Conservation (phyloP, 2,329 filamentous ascomycete genomes). For the Biscogniauxia sp. region DNA sequence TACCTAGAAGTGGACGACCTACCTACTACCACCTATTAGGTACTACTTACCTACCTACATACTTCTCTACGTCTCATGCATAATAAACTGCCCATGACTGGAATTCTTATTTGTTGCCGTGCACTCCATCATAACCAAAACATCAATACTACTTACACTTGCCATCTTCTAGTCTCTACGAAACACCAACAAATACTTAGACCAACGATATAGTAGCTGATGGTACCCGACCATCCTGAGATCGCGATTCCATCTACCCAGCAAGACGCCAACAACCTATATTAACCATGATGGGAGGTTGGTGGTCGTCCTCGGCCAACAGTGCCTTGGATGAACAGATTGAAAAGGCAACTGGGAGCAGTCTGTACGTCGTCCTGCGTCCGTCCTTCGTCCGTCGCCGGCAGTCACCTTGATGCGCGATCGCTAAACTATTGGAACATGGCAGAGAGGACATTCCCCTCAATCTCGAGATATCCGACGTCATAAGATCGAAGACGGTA, state of each 20-base stretch:
- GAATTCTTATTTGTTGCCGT: background rate
- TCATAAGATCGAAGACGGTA: slow-evolving; percentile 95
- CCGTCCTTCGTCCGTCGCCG: background rate
- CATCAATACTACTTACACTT: background rate
- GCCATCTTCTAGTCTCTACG: background rate
- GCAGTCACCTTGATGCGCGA: slow-evolving; percentile 2
- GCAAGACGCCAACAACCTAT: background rate
- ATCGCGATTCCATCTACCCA: background rate
- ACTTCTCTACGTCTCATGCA: background rate
- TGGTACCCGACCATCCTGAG: background rate
- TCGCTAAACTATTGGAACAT: slow-evolving; percentile 24
- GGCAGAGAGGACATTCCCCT: slow-evolving; percentile 89
- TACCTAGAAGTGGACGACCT: background rate
- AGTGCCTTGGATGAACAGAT: slow-evolving; percentile 95
- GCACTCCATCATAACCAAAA: background rate
- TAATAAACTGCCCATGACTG: no score
- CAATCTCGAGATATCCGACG: slow-evolving; percentile 96
- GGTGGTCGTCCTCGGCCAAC: slow-evolving; percentile 92
- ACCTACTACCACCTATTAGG: no score
- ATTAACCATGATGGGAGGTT: slow-evolving; percentile 69
- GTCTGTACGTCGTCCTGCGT: slow-evolving; percentile 62
- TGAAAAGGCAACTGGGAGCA: slow-evolving; percentile 90
- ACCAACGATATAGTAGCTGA: background rate
- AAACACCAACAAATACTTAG: background rate
- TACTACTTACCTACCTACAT: background rate